A percentile compares a stretch with the other conserved stretches of the same genome.
phyloP scores from a whole-genome alignment of 2,329 filamentous ascomycete species.

The Aspergillus pseudonomiae region DNA sequence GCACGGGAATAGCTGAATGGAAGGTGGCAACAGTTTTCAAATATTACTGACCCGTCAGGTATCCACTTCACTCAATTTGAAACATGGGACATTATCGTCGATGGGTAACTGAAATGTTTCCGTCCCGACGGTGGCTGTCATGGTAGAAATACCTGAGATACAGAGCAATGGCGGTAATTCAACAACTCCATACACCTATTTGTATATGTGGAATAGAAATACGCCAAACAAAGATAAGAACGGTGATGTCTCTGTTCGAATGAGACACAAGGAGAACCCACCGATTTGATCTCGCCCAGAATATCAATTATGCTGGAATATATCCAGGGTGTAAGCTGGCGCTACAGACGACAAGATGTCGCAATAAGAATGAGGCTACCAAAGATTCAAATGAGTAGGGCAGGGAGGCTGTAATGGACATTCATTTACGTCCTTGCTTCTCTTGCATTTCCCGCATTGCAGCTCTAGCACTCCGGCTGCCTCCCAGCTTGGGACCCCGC shows the following conservation, averaged over 20 bases:
- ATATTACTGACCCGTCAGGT: neutral
- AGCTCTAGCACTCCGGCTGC: slow-evolving; percentile 62
- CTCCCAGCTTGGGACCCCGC: slow-evolving; percentile 63
- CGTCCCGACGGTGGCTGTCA: neutral
- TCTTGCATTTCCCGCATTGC: slow-evolving; percentile 61
- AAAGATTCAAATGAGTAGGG: neutral
- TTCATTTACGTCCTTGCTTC: slow-evolving; percentile 42
- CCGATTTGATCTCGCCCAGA: neutral
- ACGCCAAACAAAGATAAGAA: neutral
- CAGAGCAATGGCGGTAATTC: neutral
- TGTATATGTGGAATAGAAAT: neutral
- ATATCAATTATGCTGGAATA: neutral
- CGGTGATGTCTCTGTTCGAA: neutral
- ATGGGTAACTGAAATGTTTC: neutral
- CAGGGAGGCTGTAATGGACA: neutral
- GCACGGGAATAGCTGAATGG: neutral
- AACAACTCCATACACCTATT: neutral
- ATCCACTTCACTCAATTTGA: neutral
- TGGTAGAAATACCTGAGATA: neutral
- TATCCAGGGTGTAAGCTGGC: neutral
- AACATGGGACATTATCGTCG: neutral
- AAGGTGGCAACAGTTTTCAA: neutral
- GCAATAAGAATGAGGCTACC: neutral
- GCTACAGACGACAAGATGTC: neutral
- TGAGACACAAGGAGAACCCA: neutral